Percentiles rank a stretch among this genome's conserved stretches.
Conservation (phyloP, 2,329 filamentous ascomycete genomes). For the Macroventuria anomochaeta region DNA sequence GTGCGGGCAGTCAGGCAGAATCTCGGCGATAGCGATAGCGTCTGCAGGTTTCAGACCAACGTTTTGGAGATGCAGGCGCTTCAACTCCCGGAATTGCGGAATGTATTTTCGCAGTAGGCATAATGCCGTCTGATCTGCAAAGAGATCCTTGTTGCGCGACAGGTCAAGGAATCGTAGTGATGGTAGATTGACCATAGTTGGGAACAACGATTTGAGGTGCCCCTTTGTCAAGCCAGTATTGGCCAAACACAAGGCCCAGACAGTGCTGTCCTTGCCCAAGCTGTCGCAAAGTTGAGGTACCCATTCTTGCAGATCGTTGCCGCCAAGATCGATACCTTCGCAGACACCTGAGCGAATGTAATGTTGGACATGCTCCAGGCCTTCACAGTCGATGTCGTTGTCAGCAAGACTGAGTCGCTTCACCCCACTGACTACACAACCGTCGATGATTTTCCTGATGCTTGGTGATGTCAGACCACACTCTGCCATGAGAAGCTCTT, state of each 20-base stretch:
- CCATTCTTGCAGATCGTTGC: constrained; percentile 70
- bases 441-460: constrained; percentile 79
- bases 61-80: constrained; percentile 85
- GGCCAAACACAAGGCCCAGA: constrained; percentile 85
- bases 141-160: constrained; percentile 85
- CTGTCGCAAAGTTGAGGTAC: constrained; percentile 58
- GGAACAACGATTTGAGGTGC: constrained; percentile 76
- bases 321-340: constrained; percentile 86
- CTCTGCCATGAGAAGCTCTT: constrained; percentile 83
- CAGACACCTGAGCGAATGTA: constrained; percentile 80
- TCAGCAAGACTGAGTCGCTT: constrained; percentile 81
- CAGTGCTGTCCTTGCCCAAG: constrained; percentile 57
- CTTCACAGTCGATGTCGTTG: constrained; percentile 76
- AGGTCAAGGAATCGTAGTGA: constrained; percentile 89
- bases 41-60: constrained; percentile 85
- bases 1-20: constrained; percentile 80
- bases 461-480: constrained; percentile 75
- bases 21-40: constrained; percentile 87
- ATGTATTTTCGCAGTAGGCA: constrained; percentile 80
- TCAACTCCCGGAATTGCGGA: constrained; percentile 77
- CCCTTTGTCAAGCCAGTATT: constrained; percentile 80
- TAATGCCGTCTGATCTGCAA: constrained; percentile 77
- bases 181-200: constrained; percentile 70
- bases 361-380: constrained; percentile 74
- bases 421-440: constrained; percentile 77